A percentile compares a stretch with the other conserved stretches of the same genome.
Evolutionary conservation across 352 stramenopile genomes (phyloP).

Genomic region (Pythium grandisporangium): DNA sequence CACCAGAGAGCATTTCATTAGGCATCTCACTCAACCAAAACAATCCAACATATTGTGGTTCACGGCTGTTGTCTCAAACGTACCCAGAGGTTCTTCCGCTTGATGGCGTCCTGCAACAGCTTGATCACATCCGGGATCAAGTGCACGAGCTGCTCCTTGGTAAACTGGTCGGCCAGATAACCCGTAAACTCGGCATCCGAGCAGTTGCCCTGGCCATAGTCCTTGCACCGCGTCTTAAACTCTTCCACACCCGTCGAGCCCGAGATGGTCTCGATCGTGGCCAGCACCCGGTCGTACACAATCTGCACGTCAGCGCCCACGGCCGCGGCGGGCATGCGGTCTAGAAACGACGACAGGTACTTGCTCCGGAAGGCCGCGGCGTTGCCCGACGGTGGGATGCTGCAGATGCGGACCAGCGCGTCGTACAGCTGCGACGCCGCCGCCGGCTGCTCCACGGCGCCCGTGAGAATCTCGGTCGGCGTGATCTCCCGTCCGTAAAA

Average conservation of each 20-base stretch:
- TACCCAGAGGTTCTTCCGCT: slow-evolving; percentile 82
- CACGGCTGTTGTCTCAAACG: no score
- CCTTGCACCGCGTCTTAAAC: slow-evolving; percentile 82
- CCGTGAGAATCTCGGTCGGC: slow-evolving; percentile 76
- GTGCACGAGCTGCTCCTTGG: slow-evolving; percentile 56
- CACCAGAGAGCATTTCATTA: slow-evolving; percentile 5
- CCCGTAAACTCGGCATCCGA: slow-evolving; percentile 56
- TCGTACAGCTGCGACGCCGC: slow-evolving; percentile 80
- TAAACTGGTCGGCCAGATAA: slow-evolving; percentile 68
- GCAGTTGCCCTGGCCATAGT: slow-evolving; percentile 78
- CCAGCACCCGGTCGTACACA: slow-evolving; percentile 77
- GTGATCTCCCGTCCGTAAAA: slow-evolving; percentile 85
- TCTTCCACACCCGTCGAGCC: slow-evolving; percentile 54
- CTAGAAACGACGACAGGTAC: slow-evolving; percentile 54
- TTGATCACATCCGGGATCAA: slow-evolving; percentile 78
- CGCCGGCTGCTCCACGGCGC: slow-evolving; percentile 69
- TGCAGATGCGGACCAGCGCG: slow-evolving; percentile 60
- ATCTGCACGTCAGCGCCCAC: slow-evolving; percentile 73
- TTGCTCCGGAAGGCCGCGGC: slow-evolving; percentile 42
- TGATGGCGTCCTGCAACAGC: slow-evolving; percentile 72
- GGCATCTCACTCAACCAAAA: background rate
- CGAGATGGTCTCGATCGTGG: slow-evolving; percentile 54
- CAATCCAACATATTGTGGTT: background rate
- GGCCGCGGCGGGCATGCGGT: slow-evolving; percentile 62
- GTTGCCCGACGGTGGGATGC: slow-evolving; percentile 56